These are phyloP conservation scores for Polyporus tsugae DNA, from an alignment of 1,284 basidiomycete species.

Conservation along the genomic window DNA sequence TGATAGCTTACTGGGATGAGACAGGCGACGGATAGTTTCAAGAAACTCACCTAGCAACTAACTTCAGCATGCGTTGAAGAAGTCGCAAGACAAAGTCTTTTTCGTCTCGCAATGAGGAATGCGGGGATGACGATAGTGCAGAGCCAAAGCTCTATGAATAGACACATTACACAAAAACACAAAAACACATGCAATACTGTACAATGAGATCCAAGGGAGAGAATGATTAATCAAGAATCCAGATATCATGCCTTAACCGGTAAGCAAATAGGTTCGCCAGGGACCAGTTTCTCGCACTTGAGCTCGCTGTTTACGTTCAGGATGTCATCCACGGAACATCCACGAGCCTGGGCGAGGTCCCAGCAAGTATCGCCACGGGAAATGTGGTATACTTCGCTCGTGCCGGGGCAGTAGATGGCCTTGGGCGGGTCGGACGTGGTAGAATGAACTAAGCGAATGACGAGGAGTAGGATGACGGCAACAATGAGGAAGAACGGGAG, in stretches of 20 bases:
- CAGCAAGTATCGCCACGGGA: constrained; percentile 76
- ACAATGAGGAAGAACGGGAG: constrained; percentile 81
- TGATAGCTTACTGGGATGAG: neutral
- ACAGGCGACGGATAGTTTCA: neutral
- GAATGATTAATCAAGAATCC: constrained; percentile 27
- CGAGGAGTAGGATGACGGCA: constrained; percentile 67
- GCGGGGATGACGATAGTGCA: neutral
- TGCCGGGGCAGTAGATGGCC: constrained; percentile 55
- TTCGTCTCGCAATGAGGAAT: neutral
- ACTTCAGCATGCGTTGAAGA: neutral
- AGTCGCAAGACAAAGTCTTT: neutral
- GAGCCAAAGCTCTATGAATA: neutral
- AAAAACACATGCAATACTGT: constrained; percentile 16
- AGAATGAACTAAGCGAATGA: constrained; percentile 68
- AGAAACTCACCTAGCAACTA: neutral
- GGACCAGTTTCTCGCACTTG: constrained; percentile 63
- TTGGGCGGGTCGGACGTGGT: constrained; percentile 42
- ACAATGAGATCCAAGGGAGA: constrained; percentile 21
- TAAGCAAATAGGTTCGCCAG: constrained; percentile 65
- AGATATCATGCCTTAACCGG: constrained; percentile 37
- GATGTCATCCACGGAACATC: constrained; percentile 62
- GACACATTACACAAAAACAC: constrained; percentile 24
- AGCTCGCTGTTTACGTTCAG: constrained; percentile 61
- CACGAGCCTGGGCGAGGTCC: constrained; percentile 62
- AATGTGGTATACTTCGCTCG: constrained; percentile 57